Evolutionary conservation across 208 protist species (phyloP), one percentile per base, ranked within the genome.

Genomic region (Zelonia costaricensis): DNA sequence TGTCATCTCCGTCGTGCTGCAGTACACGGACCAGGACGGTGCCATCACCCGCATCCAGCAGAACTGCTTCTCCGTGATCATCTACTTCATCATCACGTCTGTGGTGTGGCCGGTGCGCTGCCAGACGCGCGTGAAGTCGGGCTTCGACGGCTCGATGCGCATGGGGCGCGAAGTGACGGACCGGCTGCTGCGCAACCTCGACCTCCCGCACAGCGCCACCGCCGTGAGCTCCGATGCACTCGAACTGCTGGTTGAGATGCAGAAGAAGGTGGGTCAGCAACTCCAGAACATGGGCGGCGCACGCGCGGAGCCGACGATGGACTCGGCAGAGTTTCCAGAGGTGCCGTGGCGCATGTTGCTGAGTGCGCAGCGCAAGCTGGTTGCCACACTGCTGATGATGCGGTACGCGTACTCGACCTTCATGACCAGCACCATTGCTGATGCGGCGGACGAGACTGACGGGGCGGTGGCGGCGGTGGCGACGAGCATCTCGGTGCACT

Each of bases 41-140:
- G 89, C 89, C 2, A 91, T 92, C 56, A 69, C 80, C n/a, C 89
- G 89, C 70, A 95, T 95, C 53, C 73, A 95, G 61, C 89, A 95
- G 65, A 95, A 92, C 72, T 85, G 84, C 52, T 95, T 95, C 49
- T 82, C 88, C 46, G 88, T 95, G 60, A 70, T 92, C 43, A 80
- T 91, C 35, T 95, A 95, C 71, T 95, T 95, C 52, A 73, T 81
- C 36, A 77, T 95, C 65, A 80, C 83, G 12, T 88, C 72, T 30
- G 36, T 88, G 5, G 44, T 95, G n/a, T 95, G 88, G 86, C 88
- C 88, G 15, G 88, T 91, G 74, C 79, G 84, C 51, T 82, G 81
- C 2, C 65, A 67, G 6, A 79, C 61, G 27, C 91, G 91, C 70
- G 71, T 95, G 57, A 73, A 80, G 46, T 74, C 87, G 38, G 77